A percentile compares a stretch with the other conserved stretches of the same genome.
These are phyloP conservation scores for Barbarea vulgaris DNA, from an alignment of 345 rosid genomes.

Conservation along the genomic window DNA sequence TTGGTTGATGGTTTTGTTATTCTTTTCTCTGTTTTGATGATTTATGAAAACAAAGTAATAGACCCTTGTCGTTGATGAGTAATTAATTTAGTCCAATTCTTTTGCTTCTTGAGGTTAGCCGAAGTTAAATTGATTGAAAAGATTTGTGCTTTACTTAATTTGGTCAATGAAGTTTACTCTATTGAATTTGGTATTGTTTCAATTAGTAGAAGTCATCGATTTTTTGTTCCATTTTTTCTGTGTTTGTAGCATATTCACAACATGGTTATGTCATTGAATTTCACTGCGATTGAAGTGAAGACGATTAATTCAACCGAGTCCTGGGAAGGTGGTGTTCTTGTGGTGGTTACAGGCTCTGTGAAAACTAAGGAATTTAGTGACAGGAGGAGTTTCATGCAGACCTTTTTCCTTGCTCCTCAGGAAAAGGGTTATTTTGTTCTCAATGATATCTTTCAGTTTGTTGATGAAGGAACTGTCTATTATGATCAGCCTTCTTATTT, in stretches of 20 bases:
- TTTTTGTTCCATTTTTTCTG: background rate
- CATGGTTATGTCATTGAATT: slow-evolving; percentile 64
- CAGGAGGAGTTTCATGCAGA: slow-evolving; percentile 78
- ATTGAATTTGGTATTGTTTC: background rate
- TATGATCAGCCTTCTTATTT: slow-evolving; percentile 57
- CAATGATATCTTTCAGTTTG: slow-evolving; percentile 84
- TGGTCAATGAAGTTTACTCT: background rate
- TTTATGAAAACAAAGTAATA: no score
- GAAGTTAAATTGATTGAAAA: background rate
- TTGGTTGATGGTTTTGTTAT: background rate
- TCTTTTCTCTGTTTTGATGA: no score
- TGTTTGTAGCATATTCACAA: slow-evolving; percentile 72
- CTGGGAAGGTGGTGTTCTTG: slow-evolving; percentile 82
- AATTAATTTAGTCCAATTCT: background rate
- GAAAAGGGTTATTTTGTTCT: slow-evolving; percentile 89
- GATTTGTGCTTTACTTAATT: slow-evolving; percentile 11
- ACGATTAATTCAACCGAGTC: slow-evolving; percentile 86
- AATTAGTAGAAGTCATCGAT: background rate
- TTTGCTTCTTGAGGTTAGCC: background rate
- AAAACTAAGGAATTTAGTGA: slow-evolving; percentile 61
- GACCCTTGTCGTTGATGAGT: no score
- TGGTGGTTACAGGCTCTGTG: slow-evolving; percentile 85
- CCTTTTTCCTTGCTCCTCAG: slow-evolving; percentile 96
- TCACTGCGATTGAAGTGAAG: slow-evolving; percentile 89
- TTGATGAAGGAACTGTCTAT: slow-evolving; percentile 52